Evolutionary conservation across 2,329 filamentous ascomycete genomes (phyloP).

Genomic region (Colletotrichum cereale): DNA sequence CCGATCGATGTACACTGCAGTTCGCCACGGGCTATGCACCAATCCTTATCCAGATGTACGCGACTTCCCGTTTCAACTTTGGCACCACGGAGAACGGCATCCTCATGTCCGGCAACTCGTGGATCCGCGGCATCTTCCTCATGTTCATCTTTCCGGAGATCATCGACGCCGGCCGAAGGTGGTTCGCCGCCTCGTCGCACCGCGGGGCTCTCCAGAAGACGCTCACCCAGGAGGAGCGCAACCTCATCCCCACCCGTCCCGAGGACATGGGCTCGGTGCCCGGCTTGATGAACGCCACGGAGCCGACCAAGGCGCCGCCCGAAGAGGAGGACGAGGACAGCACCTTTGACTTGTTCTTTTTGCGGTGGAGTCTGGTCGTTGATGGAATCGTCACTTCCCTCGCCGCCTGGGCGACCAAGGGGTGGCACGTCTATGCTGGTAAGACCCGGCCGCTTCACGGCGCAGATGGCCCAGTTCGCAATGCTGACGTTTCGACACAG

Average conservation of each 20-base stretch:
- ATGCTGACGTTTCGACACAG: conserved; percentile 45
- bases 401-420: conserved; percentile 70
- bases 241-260: conserved; percentile 52
- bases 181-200: conserved; percentile 45
- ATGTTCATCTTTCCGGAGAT: conserved; percentile 67
- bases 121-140: conserved; percentile 67
- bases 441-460: conserved; percentile 37
- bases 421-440: conserved; percentile 78
- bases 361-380: conserved; percentile 73
- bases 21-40: conserved; percentile 75
- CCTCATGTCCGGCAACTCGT: conserved; percentile 68
- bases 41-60: conserved; percentile 70
- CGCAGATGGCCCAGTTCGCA: not conserved
- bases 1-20: not conserved
- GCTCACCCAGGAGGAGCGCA: conserved; percentile 25
- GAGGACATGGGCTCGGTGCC: conserved; percentile 57
- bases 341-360: conserved; percentile 76
- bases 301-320: conserved; percentile 54
- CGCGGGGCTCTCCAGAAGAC: conserved; percentile 30
- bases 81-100: conserved; percentile 67
- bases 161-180: conserved; percentile 60
- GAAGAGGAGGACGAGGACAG: conserved; percentile 60
- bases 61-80: conserved; percentile 67
- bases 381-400: conserved; percentile 75
- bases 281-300: conserved; percentile 57